Base-by-base conservation (phyloP, 2,329 filamentous ascomycete genomes). In the Geosmithia flava region DNA sequence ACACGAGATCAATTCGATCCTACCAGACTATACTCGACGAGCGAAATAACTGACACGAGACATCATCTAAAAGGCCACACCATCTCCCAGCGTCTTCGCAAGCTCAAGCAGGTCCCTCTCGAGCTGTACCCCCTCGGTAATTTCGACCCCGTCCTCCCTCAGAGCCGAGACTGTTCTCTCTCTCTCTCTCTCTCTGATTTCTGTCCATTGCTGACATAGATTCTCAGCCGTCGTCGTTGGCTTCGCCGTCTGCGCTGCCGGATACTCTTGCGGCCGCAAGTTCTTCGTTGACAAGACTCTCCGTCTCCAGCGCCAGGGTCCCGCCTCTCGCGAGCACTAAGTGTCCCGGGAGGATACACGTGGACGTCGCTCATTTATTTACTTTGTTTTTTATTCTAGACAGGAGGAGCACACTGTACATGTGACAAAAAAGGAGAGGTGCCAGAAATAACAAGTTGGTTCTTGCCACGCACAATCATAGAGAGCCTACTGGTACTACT, bases 111-210 rank as follows among this genome's bases (percentile, higher is more conserved):
- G 71, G 85, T 97, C 63, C 93, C 93, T 58, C 81, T 88, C 58
- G 93, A 98, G 78, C 78, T 98, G 78, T 81, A 90, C 59, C 93
- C 93, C 62, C 84, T 98, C 59, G 90, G 90, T 95, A 83, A 68
- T 33, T 5, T 43, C 10, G 7, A 6, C 42, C 33, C 16, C 20
- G 3, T 16, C 20, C 17, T 20, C 10, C 15, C 17, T 20, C n/a
- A 15, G n/a, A 19, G n/a, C 41, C 3, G 10, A 19, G 17, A 5
- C 13, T 20, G 19, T 43, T 6, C 41, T 17, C 17, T 20, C 41
- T 19, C n/a, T n/a, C n/a, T n/a, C n/a, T n/a, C n/a, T n/a, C n/a
- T 19, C 41, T 19, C 10, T n/a, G 6, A 37, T 37, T 16, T 3
- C 15, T 37, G 11, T 7, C 5, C 33, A 27, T 5, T 27, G 39